phyloP scores from a whole-genome alignment of 2,329 filamentous ascomycete genomes.

The Stachybotrys chartarum region DNA sequence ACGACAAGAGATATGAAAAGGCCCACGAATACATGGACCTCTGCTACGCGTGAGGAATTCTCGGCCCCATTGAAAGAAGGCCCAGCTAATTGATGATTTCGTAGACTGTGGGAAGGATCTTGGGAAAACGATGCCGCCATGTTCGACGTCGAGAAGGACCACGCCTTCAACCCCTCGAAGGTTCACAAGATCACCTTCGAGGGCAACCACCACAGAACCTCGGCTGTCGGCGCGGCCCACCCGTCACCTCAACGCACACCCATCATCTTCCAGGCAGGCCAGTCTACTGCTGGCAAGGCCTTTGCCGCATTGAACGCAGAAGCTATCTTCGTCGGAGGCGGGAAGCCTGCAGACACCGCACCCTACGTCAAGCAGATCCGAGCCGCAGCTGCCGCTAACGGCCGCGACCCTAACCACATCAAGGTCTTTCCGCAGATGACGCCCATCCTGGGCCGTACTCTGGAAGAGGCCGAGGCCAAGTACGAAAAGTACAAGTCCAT shows the following conservation, averaged over 20 bases:
- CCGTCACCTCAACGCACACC: slow-evolving; percentile 5
- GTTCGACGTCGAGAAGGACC: slow-evolving; percentile 35
- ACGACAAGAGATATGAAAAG: slow-evolving; percentile 4
- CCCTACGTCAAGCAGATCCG: background rate
- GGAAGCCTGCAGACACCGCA: background rate
- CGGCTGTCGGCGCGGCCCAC: background rate
- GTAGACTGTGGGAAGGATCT: slow-evolving; percentile 6
- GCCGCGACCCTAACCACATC: background rate
- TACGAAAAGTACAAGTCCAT: background rate
- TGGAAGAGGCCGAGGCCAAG: slow-evolving; percentile 4
- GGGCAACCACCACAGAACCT: slow-evolving; percentile 42
- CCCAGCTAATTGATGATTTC: background rate
- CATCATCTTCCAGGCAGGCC: slow-evolving; percentile 3
- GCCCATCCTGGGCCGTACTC: background rate
- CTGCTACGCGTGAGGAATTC: slow-evolving; percentile 1
- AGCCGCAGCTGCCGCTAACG: background rate
- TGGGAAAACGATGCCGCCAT: slow-evolving; percentile 4
- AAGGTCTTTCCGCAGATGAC: slow-evolving; percentile 1
- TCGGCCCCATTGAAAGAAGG: background rate
- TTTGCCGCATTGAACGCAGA: slow-evolving; percentile 6
- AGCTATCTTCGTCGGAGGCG: slow-evolving; percentile 1
- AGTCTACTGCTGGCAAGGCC: slow-evolving; percentile 5
- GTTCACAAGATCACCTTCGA: slow-evolving; percentile 53
- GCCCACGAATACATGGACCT: slow-evolving; percentile 6
- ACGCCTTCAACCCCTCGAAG: slow-evolving; percentile 31